Percentiles rank a stretch among this genome's conserved stretches.
Evolutionary conservation across 257 asterid species (phyloP).

Genomic region (Solanum etuberosum): DNA sequence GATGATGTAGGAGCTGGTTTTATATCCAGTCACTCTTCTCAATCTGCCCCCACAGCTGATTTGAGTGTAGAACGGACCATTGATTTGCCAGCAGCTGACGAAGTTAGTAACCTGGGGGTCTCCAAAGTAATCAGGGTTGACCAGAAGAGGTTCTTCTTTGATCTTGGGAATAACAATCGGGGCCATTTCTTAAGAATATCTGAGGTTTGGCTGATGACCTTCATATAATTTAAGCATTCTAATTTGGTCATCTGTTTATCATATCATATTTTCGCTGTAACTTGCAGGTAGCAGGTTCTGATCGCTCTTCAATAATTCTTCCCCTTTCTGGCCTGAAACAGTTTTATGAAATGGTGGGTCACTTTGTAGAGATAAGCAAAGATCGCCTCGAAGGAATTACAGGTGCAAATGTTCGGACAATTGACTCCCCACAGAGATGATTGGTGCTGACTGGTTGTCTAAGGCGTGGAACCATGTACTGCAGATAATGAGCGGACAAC

Average conservation of each 20-base stretch:
- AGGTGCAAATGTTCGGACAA: constrained; percentile 78
- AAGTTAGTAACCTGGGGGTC: constrained; percentile 46
- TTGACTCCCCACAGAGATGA: constrained; percentile 85
- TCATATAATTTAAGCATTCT: background rate
- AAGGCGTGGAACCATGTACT: background rate
- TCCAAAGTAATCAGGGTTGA: constrained; percentile 93
- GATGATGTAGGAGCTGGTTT: constrained; percentile 99
- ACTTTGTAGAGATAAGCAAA: constrained; percentile 83
- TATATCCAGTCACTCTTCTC: constrained; percentile 82
- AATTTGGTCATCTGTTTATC: background rate
- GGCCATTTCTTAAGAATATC: constrained; percentile 93
- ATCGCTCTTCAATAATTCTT: constrained; percentile 91
- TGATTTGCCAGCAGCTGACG: constrained; percentile 70
- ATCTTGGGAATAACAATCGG: constrained; percentile 93
- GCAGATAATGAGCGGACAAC: background rate
- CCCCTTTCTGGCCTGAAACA: constrained; percentile 90
- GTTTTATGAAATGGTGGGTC: constrained; percentile 92
- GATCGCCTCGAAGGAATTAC: constrained; percentile 78
- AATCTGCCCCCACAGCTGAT: constrained; percentile 50
- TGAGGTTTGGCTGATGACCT: constrained; percentile 37
- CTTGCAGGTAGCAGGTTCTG: constrained; percentile 87
- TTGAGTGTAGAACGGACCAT: constrained; percentile 50
- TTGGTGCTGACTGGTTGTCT: background rate
- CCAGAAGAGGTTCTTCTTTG: constrained; percentile 95
- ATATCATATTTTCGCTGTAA: background rate